Evolutionary conservation across 768 basidiomycete genomes (phyloP).

Genomic region (Pleurotus tuber-regium): DNA sequence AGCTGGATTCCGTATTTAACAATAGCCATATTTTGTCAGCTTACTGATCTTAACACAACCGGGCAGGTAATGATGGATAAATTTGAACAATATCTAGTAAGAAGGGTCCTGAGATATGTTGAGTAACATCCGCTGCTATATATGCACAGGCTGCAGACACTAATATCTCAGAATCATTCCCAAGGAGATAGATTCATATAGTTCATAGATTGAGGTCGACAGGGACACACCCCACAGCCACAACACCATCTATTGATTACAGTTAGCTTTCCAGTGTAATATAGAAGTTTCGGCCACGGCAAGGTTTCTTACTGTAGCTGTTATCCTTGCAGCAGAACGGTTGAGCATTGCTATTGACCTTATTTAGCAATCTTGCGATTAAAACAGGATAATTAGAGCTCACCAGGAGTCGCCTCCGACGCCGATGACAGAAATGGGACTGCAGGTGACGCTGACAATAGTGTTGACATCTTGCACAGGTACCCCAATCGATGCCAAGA

Average conservation of each 20-base stretch:
- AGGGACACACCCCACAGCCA: slow-evolving; percentile 25
- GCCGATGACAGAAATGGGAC: slow-evolving; percentile 19
- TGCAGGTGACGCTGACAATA: slow-evolving; percentile 12
- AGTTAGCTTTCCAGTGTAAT: background rate
- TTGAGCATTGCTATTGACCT: slow-evolving; percentile 15
- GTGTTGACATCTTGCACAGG: slow-evolving; percentile 12
- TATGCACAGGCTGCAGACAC: no score
- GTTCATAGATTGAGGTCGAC: slow-evolving; percentile 16
- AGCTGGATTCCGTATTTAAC: no score
- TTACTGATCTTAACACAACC: no score
- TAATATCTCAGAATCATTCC: no score
- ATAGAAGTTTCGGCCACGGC: slow-evolving; percentile 14
- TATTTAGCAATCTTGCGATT: background rate
- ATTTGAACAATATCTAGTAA: no score
- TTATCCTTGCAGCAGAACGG: slow-evolving; percentile 28
- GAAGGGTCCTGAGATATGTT: no score
- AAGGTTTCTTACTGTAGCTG: slow-evolving; percentile 11
- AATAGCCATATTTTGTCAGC: no score
- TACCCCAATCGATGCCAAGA: slow-evolving; percentile 24
- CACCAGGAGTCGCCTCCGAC: slow-evolving; percentile 9
- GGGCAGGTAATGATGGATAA: no score
- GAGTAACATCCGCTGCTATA: no score
- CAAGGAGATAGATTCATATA: no score
- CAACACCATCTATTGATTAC: slow-evolving; percentile 19
- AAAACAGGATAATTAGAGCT: no score